Evolutionary conservation across 441 rosid species (phyloP).

Genomic region (Hypseocharis bilobata): DNA sequence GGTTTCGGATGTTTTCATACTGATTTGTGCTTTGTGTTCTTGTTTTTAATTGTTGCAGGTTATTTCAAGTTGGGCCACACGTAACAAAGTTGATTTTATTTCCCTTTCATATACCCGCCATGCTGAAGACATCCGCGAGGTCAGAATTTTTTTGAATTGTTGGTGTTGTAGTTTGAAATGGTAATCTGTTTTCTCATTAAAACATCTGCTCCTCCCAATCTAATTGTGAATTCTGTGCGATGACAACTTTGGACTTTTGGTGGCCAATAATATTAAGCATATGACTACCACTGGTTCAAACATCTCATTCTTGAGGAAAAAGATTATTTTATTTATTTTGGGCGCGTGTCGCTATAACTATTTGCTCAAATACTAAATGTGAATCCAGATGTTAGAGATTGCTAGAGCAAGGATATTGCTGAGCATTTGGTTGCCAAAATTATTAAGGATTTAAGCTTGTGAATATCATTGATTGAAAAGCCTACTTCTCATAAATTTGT

Average conservation of each 20-base stretch:
- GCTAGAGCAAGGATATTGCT: neutral
- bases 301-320: too few species aligned
- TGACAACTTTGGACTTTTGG: neutral
- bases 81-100: constrained; percentile 23
- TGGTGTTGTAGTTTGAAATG: neutral
- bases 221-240: neutral
- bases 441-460: neutral
- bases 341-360: too few species aligned
- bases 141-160: constrained; percentile 3
- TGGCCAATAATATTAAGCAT: neutral
- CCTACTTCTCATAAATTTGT: neutral
- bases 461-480: neutral
- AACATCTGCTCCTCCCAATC: neutral
- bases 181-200: neutral
- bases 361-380: too few species aligned
- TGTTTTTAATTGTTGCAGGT: constrained; percentile 8
- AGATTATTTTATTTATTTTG: too few species aligned
- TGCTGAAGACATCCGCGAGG: constrained; percentile 23
- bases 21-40: neutral
- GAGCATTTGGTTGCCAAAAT: neutral
- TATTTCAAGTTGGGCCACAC: constrained; percentile 23
- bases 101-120: constrained; percentile 26
- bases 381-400: neutral
- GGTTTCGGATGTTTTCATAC: neutral
- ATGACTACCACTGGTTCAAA: neutral